Evolutionary conservation across 306 rosid species (phyloP), one percentile per base, ranked within the genome.

Genomic region (Carpinus fangiana): DNA sequence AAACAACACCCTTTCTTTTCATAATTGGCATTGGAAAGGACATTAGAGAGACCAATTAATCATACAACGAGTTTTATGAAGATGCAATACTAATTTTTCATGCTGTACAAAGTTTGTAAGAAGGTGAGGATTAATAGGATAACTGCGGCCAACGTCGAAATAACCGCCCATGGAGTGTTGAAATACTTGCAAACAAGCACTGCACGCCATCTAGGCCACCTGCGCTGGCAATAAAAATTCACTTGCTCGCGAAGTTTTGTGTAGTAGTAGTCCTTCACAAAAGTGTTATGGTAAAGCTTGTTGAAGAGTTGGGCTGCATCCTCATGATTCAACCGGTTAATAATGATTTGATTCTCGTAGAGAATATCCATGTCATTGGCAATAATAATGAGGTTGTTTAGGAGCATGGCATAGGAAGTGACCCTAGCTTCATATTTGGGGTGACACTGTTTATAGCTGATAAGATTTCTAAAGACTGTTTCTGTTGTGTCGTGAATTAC

Each of bases 371-470:
- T 28, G 38, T 78, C 85, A 2, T 10, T 31, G 0, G 1, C 16
- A 1, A 76, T 8, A 43, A 67, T 45, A 14, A 82, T 78, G 11
- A 73, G 76, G 38, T 68, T 78, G 34, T 77, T 79, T 55, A 82
- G 21, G 26, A 82, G 43, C 5, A 82, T 12, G 0, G 79, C 79
- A 4, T 82, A 82, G 9, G 82, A 82, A 17, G 79, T 78, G 43
- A 82, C 31, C 28, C 2, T 67, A 2, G 46, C 55, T 0, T 0
- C 38, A n/a, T 69, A 56, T 8, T 66, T 12, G 9, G 59, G 74
- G 21, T 47, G 50, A n/a, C 80, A 83, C 51, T 73, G 86, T 73
- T 82, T 76, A 16, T 0, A 68, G 10, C 56, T 23, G 1, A 70
- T 78, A 2, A 78, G 41, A 56, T 78, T 78, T 52, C 74, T 16